Evolutionary conservation across 2,329 filamentous ascomycete genomes (phyloP).

Genomic region (Sordariomycetes sp.): DNA sequence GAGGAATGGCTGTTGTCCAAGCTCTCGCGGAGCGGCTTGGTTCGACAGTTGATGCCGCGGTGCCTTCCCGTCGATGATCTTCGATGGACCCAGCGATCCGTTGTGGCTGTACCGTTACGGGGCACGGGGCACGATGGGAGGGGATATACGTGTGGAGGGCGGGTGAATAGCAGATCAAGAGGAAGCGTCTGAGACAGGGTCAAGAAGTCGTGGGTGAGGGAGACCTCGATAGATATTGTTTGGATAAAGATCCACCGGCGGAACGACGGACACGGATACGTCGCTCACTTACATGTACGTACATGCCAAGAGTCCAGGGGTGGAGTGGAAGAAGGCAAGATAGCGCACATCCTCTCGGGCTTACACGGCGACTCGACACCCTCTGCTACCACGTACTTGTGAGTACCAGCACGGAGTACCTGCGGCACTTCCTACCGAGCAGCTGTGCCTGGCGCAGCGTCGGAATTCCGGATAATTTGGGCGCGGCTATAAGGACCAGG

Average conservation of each 20-base stretch:
- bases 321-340: not conserved
- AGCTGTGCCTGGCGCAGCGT: not conserved
- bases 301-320: slow-evolving; percentile 5
- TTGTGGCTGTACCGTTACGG: slow-evolving; percentile 4
- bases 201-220: not conserved
- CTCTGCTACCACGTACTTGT: not conserved
- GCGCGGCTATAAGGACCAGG: slow-evolving; percentile 5
- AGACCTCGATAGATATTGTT: slow-evolving; percentile 5
- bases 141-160: not conserved
- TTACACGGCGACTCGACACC: not conserved
- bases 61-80: slow-evolving; percentile 5
- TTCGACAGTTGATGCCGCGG: not conserved
- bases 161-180: not conserved
- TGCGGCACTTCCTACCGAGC: not conserved
- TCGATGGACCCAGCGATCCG: slow-evolving; percentile 2
- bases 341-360: not conserved
- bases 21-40: slow-evolving; percentile 3
- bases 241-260: slow-evolving; percentile 10
- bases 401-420: not conserved
- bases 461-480: slow-evolving; percentile 6
- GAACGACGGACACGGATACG: slow-evolving; percentile 2
- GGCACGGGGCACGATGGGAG: not conserved
- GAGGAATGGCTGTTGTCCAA: slow-evolving; percentile 1
- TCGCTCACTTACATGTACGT: slow-evolving; percentile 5
- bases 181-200: not conserved